These are phyloP conservation scores for Mycena vitilis DNA, from an alignment of 768 basidiomycete genomes.

Conservation along the genomic window DNA sequence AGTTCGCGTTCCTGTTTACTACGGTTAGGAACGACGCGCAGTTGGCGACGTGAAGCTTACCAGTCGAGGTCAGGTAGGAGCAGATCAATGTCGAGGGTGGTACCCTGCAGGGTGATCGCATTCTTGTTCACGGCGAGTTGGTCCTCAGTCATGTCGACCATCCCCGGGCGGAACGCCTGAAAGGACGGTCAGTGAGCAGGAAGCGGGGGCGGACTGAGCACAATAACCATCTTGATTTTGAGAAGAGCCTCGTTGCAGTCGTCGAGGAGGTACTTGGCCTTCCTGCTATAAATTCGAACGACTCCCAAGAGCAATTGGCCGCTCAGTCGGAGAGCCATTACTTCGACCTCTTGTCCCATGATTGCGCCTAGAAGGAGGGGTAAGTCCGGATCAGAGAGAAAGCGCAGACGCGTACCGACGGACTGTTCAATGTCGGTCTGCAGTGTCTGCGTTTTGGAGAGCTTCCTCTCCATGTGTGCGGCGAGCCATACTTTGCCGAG, in stretches of 20 bases:
- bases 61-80: constrained; percentile 85
- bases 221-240: constrained; percentile 90
- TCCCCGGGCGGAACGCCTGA: constrained; percentile 93
- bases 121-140: constrained; percentile 89
- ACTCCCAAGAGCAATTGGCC: constrained; percentile 97
- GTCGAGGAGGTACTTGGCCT: constrained; percentile 97
- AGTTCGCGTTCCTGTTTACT: constrained; percentile 77
- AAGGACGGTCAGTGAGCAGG: constrained; percentile 22
- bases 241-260: constrained; percentile 97
- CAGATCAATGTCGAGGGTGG: constrained; percentile 83
- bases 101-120: constrained; percentile 87
- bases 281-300: constrained; percentile 96
- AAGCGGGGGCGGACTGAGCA: not conserved
- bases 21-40: constrained; percentile 26
- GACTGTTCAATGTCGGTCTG: constrained; percentile 96
- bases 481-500: constrained; percentile 99
- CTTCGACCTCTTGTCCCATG: constrained; percentile 90
- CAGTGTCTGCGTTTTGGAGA: constrained; percentile 94
- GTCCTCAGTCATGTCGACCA: constrained; percentile 97
- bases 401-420: constrained; percentile 69
- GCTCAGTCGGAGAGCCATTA: constrained; percentile 96
- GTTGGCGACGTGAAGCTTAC: constrained; percentile 50
- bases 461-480: constrained; percentile 98
- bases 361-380: constrained; percentile 74
- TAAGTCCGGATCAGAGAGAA: not conserved